Evolutionary conservation across 192 early-diverging fungal genomes (phyloP).

Genomic region (Coemansia sp.): DNA sequence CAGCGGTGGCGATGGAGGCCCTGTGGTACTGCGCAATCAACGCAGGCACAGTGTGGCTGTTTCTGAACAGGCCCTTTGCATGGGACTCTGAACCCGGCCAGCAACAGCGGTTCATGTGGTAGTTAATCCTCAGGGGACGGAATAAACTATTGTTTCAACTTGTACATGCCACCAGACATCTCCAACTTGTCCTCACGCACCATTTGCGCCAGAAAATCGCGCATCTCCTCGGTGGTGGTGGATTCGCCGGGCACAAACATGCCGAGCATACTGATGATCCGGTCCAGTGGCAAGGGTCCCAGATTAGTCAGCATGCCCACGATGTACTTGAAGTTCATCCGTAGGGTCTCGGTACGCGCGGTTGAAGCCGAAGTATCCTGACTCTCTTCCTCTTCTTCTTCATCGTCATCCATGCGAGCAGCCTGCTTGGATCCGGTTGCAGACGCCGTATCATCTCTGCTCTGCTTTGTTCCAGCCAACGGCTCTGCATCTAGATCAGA

Average conservation of each 20-base stretch:
- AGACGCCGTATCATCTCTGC: background rate
- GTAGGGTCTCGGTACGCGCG: slow-evolving; percentile 42
- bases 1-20: slow-evolving; percentile 45
- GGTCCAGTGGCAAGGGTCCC: slow-evolving; percentile 56
- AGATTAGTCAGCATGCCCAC: slow-evolving; percentile 61
- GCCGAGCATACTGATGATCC: slow-evolving; percentile 56
- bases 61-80: slow-evolving; percentile 71
- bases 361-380: slow-evolving; percentile 2
- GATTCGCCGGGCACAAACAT: slow-evolving; percentile 56
- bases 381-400: slow-evolving; percentile 1
- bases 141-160: slow-evolving; percentile 17
- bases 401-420: background rate
- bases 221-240: slow-evolving; percentile 39
- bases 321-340: slow-evolving; percentile 56
- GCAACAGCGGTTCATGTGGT: slow-evolving; percentile 95
- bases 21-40: slow-evolving; percentile 63
- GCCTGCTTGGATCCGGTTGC: background rate
- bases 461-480: background rate
- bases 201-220: slow-evolving; percentile 52
- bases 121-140: background rate
- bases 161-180: slow-evolving; percentile 48
- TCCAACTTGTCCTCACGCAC: slow-evolving; percentile 55
- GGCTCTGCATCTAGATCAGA: background rate
- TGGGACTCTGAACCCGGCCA: slow-evolving; percentile 70
- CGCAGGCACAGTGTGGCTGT: slow-evolving; percentile 68